phyloP scores from a whole-genome alignment of 495 filamentous ascomycete species.

The Podospora comata region DNA sequence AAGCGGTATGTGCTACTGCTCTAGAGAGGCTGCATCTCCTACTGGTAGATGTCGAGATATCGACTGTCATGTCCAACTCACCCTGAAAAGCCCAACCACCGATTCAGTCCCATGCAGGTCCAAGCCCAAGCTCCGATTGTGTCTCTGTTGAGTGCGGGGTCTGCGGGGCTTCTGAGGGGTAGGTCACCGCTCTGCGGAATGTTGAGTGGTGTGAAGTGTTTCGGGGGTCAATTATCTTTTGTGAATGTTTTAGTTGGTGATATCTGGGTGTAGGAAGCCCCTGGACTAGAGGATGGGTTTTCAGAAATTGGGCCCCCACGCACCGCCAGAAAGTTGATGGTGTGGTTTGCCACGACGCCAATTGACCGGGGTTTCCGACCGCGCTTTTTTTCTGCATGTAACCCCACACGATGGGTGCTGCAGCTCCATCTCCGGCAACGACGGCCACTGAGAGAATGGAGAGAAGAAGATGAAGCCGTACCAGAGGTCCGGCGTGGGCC shows the following conservation, averaged over 20 bases:
- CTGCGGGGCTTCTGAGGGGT: background rate
- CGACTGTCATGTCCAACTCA: background rate
- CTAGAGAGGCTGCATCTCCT: background rate
- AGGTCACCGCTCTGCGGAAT: background rate
- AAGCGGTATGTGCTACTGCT: background rate
- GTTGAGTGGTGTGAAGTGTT: background rate
- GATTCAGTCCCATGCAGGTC: background rate
- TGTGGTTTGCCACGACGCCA: background rate
- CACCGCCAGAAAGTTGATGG: background rate
- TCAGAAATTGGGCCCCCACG: conserved; percentile 7
- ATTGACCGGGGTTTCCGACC: conserved; percentile 9
- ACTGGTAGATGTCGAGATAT: background rate
- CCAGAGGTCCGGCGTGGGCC: background rate
- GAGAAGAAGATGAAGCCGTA: background rate
- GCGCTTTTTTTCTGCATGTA: background rate
- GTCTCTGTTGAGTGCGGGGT: background rate
- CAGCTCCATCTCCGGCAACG: background rate
- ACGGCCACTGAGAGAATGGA: background rate
- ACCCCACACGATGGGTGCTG: background rate
- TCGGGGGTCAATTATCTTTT: background rate
- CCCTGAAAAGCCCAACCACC: background rate
- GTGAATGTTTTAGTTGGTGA: background rate
- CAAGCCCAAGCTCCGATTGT: background rate
- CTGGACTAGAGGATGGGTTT: background rate
- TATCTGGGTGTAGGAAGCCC: background rate